Percentiles rank a stretch among this genome's conserved stretches.
phyloP scores from a whole-genome alignment of 495 filamentous ascomycete genomes.

The Aspergillus cavernicola region DNA sequence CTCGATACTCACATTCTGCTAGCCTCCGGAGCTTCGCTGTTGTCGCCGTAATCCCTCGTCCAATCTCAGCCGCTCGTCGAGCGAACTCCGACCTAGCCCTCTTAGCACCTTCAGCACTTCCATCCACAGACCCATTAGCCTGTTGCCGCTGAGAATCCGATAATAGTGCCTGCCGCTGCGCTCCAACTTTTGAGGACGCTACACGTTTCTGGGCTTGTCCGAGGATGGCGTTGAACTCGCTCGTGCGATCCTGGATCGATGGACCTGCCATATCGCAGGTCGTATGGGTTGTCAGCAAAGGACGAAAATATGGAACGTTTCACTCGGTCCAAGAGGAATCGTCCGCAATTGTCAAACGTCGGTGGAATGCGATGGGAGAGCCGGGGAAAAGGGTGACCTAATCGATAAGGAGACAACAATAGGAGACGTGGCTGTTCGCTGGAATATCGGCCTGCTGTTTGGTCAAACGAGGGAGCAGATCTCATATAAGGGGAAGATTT shows the following conservation, averaged over 20 bases:
- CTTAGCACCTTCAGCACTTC: constrained; percentile 36
- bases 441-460: constrained; percentile 1
- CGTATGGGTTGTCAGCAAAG: neutral
- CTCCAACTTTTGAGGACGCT: constrained; percentile 62
- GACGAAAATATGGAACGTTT: neutral
- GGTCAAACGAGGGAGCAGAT: neutral
- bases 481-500: neutral
- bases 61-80: constrained; percentile 82
- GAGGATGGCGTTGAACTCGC: constrained; percentile 89
- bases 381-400: constrained; percentile 15
- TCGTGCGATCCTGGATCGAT: constrained; percentile 94
- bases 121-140: constrained; percentile 60
- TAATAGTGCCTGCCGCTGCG: constrained; percentile 78
- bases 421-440: constrained; percentile 28
- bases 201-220: constrained; percentile 74
- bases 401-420: constrained; percentile 30
- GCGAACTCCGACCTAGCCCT: constrained; percentile 74
- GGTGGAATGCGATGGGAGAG: neutral
- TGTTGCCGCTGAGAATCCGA: constrained; percentile 66
- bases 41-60: constrained; percentile 81
- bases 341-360: neutral
- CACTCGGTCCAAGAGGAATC: neutral
- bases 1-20: constrained; percentile 63
- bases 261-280: constrained; percentile 47
- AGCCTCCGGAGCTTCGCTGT: constrained; percentile 92